Evolutionary conservation across 2,329 filamentous ascomycete genomes (phyloP), one percentile per base, ranked within the genome.

Genomic region (Emmonsiellopsis sp.): DNA sequence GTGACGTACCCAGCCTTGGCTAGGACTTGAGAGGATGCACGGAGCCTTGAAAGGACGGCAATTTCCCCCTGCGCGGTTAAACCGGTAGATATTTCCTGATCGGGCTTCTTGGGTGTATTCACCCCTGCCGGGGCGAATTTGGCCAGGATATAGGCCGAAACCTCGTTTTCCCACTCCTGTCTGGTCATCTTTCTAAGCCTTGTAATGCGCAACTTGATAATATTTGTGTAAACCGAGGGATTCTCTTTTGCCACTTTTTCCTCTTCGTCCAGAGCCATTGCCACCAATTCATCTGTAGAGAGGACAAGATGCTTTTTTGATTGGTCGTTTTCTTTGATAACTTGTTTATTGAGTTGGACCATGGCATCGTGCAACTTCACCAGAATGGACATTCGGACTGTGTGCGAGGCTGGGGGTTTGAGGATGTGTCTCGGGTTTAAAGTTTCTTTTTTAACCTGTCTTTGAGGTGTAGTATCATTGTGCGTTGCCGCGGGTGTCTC

Each of bases 131-230:
- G 16, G 26, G 38, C 15, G 16, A 15, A 40, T 41, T 58, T 57
- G n/a, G 55, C 47, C 20, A 54, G 50, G 20, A 73, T 57, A 59
- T 71, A 68, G 7, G 71, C 65, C 44, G 85, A 60, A 34, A 77
- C 73, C 50, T 85, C 82, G 32, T 81, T 77, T 55, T 81, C 80
- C 89, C 91, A 97, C 46, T 87, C 79, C 3, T 79, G 76, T 2
- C 82, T 65, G 0, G 75, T 76, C 86, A 95, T 91, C 57, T 85
- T 86, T 64, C 86, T 89, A 65, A 90, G 83, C 43, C 78, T 77
- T 61, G 86, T 79, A 55, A 97, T 85, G 35, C 83, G 83, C 59
- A 89, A 87, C 65, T 91, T 94, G 67, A 97, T 82, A 30, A 90
- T 76, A 62, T 95, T 95, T 7, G 79, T 76, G 64, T 98, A 98